Evolutionary conservation across 2,329 filamentous ascomycete genomes (phyloP).

Genomic region (Colletotrichum paranaense): DNA sequence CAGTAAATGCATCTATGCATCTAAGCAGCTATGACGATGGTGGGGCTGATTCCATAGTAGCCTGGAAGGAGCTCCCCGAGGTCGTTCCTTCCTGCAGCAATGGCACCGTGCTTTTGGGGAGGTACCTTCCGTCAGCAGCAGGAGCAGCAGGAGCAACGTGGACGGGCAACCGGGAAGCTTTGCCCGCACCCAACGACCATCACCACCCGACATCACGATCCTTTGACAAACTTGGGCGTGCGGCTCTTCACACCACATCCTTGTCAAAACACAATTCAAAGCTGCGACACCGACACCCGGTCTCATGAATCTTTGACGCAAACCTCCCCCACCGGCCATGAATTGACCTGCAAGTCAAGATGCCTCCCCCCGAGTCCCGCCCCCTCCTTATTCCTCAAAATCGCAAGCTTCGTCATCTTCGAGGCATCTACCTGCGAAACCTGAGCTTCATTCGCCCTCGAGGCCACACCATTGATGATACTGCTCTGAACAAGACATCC

Average conservation of each 20-base stretch:
- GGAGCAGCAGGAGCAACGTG: background rate
- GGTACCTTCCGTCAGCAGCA: background rate
- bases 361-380: slow-evolving; percentile 42
- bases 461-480: slow-evolving; percentile 78
- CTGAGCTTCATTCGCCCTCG: slow-evolving; percentile 73
- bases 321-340: slow-evolving; percentile 3
- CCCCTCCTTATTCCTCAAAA: slow-evolving; percentile 77
- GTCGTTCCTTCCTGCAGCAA: background rate
- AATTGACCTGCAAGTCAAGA: slow-evolving; percentile 30
- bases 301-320: background rate
- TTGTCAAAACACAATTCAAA: background rate
- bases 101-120: slow-evolving; percentile 1
- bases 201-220: background rate
- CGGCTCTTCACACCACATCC: slow-evolving; percentile 2
- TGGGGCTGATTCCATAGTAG: background rate
- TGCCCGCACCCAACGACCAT: background rate
- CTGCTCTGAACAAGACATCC: slow-evolving; percentile 75
- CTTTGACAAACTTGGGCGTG: background rate
- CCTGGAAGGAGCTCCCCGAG: background rate
- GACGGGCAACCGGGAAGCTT: background rate
- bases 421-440: slow-evolving; percentile 89
- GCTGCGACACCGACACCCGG: background rate
- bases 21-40: background rate
- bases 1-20: background rate
- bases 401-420: slow-evolving; percentile 87